These are phyloP conservation scores for Blastocystis sp. DNA, from an alignment of 352 stramenopile species.

Conservation along the genomic window DNA sequence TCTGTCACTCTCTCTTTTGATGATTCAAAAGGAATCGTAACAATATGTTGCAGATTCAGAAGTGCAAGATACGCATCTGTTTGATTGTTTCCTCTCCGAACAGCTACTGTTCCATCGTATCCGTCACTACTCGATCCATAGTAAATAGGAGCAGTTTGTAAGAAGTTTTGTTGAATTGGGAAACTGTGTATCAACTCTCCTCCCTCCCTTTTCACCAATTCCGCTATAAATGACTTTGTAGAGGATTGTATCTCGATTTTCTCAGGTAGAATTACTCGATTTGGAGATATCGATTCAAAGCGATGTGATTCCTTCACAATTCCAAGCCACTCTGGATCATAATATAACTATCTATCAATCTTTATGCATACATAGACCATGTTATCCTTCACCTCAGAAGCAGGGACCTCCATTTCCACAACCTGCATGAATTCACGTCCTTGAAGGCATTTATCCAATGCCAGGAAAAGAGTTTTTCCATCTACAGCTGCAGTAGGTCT, in stretches of 20 bases:
- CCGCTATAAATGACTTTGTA: constrained; percentile 71
- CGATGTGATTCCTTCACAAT: constrained; percentile 86
- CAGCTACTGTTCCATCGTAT: constrained; percentile 14
- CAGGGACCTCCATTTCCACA: constrained; percentile 76
- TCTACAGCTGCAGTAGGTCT: not conserved
- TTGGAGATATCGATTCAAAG: constrained; percentile 77
- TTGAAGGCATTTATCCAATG: constrained; percentile 97
- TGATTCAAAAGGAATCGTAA: constrained; percentile 83
- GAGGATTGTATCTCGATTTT: constrained; percentile 66
- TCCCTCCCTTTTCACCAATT: constrained; percentile 73
- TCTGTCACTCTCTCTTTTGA: not conserved
- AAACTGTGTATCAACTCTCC: not conserved
- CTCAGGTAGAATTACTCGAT: constrained; percentile 76
- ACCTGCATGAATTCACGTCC: constrained; percentile 90
- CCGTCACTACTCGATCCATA: constrained; percentile 54
- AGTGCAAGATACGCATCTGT: constrained; percentile 87
- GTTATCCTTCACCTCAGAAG: constrained; percentile 37
- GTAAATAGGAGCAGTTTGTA: constrained; percentile 77
- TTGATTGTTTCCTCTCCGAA: constrained; percentile 84
- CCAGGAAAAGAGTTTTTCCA: constrained; percentile 86
- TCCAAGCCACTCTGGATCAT: constrained; percentile 89
- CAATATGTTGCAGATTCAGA: constrained; percentile 86
- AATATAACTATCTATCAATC: constrained; percentile 76
- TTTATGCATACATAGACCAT: constrained; percentile 70
- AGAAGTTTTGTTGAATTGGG: constrained; percentile 75